Conservation (phyloP, 805 yeast species). For the Yarrowia porcina region DNA sequence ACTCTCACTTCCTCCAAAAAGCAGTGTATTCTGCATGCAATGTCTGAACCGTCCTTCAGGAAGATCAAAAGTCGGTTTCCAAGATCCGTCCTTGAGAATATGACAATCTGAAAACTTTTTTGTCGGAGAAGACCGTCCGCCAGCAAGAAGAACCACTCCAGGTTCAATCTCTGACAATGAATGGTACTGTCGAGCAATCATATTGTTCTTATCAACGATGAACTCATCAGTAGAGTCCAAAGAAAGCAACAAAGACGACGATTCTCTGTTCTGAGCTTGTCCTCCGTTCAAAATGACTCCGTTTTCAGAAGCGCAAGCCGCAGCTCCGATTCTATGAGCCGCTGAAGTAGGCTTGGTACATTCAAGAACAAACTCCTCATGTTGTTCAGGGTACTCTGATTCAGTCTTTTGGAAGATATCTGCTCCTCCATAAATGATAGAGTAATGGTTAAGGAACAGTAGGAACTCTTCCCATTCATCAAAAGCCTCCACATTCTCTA, state of each 20-base stretch:
- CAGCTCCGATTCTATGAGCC: conserved; percentile 45
- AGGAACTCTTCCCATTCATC: conserved; percentile 85
- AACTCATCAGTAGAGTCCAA: not conserved
- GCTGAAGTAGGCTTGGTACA: not conserved
- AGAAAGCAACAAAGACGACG: conserved; percentile 27
- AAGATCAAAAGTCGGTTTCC: conserved; percentile 45
- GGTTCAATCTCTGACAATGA: conserved; percentile 42
- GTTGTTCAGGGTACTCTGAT: not conserved
- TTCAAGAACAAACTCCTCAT: not conserved
- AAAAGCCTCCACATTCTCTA: conserved; percentile 59
- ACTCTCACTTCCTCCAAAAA: conserved; percentile 15
- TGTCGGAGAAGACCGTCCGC: conserved; percentile 68
- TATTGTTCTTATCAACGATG: conserved; percentile 21
- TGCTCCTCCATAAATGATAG: conserved; percentile 60
- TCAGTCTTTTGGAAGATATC: conserved; percentile 34
- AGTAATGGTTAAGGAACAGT: conserved; percentile 70
- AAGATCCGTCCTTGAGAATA: conserved; percentile 39
- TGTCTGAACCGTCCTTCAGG: conserved; percentile 35
- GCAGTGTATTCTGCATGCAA: not conserved
- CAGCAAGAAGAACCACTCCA: conserved; percentile 46
- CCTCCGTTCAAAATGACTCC: conserved; percentile 41
- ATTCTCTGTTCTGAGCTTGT: conserved; percentile 30
- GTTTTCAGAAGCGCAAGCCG: conserved; percentile 34
- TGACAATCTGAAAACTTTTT: conserved; percentile 46
- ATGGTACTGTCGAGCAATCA: conserved; percentile 56